Evolutionary conservation across 192 early-diverging fungal species (phyloP).

Genomic region (Geranomyces variabilis): DNA sequence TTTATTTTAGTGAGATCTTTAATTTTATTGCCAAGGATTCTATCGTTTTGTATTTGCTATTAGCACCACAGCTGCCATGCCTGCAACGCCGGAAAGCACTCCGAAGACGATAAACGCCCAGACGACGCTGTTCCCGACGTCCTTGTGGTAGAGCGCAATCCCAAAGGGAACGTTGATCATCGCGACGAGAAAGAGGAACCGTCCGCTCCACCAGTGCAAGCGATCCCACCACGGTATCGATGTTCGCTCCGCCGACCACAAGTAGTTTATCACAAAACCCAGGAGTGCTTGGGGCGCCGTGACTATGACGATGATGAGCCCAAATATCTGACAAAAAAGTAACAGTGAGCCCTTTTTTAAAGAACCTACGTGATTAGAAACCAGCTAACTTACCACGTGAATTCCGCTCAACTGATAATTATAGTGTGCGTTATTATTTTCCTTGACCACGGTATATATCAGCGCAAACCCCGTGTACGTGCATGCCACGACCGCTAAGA

Average conservation of each 20-base stretch:
- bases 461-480: slow-evolving; percentile 19
- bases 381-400: slow-evolving; percentile 6
- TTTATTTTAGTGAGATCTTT: too few species aligned
- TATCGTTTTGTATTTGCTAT: too few species aligned
- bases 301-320: slow-evolving; percentile 33
- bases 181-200: slow-evolving; percentile 41
- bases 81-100: neutral
- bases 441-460: slow-evolving; percentile 11
- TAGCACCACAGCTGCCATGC: too few species aligned
- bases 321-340: slow-evolving; percentile 26
- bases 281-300: slow-evolving; percentile 44
- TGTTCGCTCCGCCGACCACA: slow-evolving; percentile 29
- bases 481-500: slow-evolving; percentile 15
- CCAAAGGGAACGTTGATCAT: slow-evolving; percentile 47
- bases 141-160: slow-evolving; percentile 27
- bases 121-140: neutral
- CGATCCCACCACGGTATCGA: slow-evolving; percentile 51
- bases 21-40: too few species aligned
- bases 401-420: slow-evolving; percentile 17
- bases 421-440: neutral
- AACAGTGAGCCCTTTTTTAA: too few species aligned
- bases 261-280: slow-evolving; percentile 38
- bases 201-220: slow-evolving; percentile 54
- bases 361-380: too few species aligned
- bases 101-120: slow-evolving; percentile 25